A percentile compares a stretch with the other conserved stretches of the same genome.
Evolutionary conservation across 2,329 filamentous ascomycete species (phyloP).

Genomic region (Talaromyces sp.): DNA sequence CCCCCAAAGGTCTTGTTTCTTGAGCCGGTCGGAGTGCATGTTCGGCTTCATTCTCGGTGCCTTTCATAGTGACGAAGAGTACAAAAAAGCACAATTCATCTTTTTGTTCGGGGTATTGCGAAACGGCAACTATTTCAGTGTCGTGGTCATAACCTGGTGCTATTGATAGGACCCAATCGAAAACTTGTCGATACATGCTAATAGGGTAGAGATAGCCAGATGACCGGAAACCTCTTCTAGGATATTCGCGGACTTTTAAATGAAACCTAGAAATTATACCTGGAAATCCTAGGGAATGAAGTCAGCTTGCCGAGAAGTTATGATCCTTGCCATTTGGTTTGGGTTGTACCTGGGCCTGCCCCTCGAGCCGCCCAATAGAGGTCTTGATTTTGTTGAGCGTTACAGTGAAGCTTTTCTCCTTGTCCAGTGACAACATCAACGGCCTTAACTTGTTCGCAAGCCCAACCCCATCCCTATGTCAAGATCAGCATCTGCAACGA

Average conservation of each 20-base stretch:
- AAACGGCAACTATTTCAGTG: constrained; percentile 13
- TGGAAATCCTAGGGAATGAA: constrained; percentile 32
- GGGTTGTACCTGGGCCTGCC: constrained; percentile 35
- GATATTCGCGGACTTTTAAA: constrained; percentile 22
- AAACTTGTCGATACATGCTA: constrained; percentile 38
- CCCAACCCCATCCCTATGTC: constrained; percentile 37
- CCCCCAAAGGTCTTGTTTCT: constrained; percentile 31
- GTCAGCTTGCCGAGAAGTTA: neutral
- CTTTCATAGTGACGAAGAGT: constrained; percentile 11
- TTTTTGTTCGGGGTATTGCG: constrained; percentile 6
- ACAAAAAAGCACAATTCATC: constrained; percentile 11
- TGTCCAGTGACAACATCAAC: constrained; percentile 46
- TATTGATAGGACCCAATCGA: constrained; percentile 46
- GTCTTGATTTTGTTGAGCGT: constrained; percentile 34
- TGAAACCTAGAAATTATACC: constrained; percentile 50
- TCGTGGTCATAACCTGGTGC: constrained; percentile 8
- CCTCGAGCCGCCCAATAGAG: constrained; percentile 48
- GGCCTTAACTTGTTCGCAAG: constrained; percentile 41
- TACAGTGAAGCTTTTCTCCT: constrained; percentile 19
- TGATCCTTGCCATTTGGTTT: neutral
- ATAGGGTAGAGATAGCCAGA: constrained; percentile 41
- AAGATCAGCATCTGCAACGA: neutral
- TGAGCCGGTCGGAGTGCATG: constrained; percentile 35
- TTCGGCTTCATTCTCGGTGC: constrained; percentile 14
- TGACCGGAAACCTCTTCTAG: constrained; percentile 18